Conservation (phyloP, 2,329 filamentous ascomycete genomes). For the Trichoderma polysporum region DNA sequence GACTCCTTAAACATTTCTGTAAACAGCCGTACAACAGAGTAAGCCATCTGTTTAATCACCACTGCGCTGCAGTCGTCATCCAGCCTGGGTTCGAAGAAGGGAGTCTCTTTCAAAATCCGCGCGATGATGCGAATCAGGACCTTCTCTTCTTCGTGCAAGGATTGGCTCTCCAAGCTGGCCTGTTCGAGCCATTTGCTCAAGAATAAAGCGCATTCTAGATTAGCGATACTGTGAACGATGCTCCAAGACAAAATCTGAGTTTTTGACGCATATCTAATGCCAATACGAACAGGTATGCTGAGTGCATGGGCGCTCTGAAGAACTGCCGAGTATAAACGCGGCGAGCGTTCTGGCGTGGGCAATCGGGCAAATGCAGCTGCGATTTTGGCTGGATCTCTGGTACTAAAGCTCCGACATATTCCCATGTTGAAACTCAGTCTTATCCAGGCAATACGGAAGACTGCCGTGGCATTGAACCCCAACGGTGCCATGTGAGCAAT, state of each 20-base stretch:
- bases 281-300: conserved; percentile 12
- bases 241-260: conserved; percentile 11
- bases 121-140: conserved; percentile 2
- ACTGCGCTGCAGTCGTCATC: background rate
- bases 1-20: conserved; percentile 11
- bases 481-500: conserved; percentile 14
- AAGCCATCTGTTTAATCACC: conserved; percentile 1
- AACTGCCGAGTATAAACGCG: conserved; percentile 10
- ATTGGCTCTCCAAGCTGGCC: background rate
- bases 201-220: conserved; percentile 4
- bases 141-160: background rate
- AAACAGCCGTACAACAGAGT: background rate
- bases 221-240: conserved; percentile 11
- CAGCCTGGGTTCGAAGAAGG: background rate
- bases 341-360: conserved; percentile 6
- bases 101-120: conserved; percentile 4
- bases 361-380: background rate
- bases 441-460: conserved; percentile 9
- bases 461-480: conserved; percentile 12
- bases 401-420: background rate
- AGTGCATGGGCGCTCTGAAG: conserved; percentile 11
- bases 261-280: conserved; percentile 5
- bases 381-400: background rate
- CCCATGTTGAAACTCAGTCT: background rate
- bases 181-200: conserved; percentile 4